Evolutionary conservation across 257 asterid species (phyloP).

Genomic region (Gardenia jasminoides): DNA sequence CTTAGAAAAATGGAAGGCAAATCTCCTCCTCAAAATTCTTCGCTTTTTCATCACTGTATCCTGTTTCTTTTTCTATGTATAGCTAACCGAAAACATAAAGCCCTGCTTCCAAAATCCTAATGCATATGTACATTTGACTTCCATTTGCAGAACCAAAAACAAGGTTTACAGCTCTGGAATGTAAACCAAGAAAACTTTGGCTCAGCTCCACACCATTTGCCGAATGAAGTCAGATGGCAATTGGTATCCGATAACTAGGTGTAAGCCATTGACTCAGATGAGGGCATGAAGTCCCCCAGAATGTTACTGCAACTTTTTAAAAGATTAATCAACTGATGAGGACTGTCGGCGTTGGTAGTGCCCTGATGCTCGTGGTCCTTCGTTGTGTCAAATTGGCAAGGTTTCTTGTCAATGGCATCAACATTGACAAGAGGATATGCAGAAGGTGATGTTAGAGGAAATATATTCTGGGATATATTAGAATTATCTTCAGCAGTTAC

Average conservation of each 20-base stretch:
- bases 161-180: not conserved
- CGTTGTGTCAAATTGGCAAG: conserved; percentile 10
- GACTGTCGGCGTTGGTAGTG: not conserved
- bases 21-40: too few relatives aligned
- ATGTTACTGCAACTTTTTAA: conserved; percentile 15
- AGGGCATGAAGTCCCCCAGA: conserved; percentile 11
- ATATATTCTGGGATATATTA: not conserved
- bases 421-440: not conserved
- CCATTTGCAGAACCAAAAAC: not conserved
- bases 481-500: not conserved
- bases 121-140: not conserved
- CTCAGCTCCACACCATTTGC: too few relatives aligned
- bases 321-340: conserved; percentile 14
- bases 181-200: not conserved
- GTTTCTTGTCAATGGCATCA: not conserved
- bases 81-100: not conserved
- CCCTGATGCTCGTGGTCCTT: conserved; percentile 13
- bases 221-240: not conserved
- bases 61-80: not conserved
- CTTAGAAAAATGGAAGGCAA: too few relatives aligned
- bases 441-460: not conserved
- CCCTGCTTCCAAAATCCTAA: too few relatives aligned
- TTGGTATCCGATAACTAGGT: not conserved
- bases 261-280: not conserved
- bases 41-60: not conserved